Evolutionary conservation across 257 asterid genomes (phyloP).

Genomic region (Apocynum venetum): DNA sequence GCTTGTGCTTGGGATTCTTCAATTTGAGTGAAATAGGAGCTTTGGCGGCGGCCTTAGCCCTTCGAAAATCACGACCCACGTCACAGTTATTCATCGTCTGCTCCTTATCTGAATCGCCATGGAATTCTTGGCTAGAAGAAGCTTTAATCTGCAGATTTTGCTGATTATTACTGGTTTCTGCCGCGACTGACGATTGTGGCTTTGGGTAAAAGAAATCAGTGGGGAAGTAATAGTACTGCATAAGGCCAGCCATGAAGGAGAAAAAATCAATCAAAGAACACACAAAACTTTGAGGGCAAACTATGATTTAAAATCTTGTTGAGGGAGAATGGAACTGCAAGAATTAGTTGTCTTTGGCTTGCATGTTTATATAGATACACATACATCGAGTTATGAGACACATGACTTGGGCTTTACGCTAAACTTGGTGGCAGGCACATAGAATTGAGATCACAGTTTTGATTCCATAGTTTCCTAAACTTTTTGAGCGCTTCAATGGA

Average conservation of each 20-base stretch:
- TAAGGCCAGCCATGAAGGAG: constrained; percentile 44
- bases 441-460: not conserved
- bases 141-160: not conserved
- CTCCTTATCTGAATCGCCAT: not conserved
- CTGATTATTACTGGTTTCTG: constrained; percentile 21
- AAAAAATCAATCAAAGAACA: not conserved
- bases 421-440: not conserved
- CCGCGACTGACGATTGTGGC: constrained; percentile 13
- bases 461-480: too few species aligned
- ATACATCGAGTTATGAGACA: too few species aligned
- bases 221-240: constrained; percentile 48
- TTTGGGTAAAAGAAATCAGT: constrained; percentile 47
- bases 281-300: too few species aligned
- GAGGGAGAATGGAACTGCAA: too few species aligned
- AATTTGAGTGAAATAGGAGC: not conserved
- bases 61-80: not conserved
- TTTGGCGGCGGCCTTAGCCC: not conserved
- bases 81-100: not conserved
- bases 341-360: too few species aligned
- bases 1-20: not conserved
- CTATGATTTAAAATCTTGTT: too few species aligned
- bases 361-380: too few species aligned
- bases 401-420: not conserved
- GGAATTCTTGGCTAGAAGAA: not conserved
- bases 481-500: too few species aligned